phyloP scores from a whole-genome alignment of 306 rosid species.

The Benincasa hispida region DNA sequence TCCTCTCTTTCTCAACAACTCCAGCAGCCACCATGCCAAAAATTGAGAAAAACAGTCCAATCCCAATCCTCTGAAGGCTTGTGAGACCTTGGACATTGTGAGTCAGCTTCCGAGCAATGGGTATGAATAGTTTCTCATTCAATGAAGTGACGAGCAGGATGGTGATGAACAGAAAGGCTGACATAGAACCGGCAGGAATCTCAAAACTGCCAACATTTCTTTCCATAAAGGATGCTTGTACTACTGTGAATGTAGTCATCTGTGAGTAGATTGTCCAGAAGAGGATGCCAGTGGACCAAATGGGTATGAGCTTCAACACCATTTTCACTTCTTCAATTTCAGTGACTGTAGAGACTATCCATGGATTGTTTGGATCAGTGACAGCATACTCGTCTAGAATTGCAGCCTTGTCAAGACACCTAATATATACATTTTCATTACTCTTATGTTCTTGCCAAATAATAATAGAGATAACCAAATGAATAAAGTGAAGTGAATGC shows the following conservation, averaged over 20 bases:
- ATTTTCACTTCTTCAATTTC: constrained; percentile 85
- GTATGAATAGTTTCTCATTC: constrained; percentile 62
- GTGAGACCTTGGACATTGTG: constrained; percentile 65
- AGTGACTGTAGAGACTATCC: constrained; percentile 69
- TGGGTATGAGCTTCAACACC: constrained; percentile 72
- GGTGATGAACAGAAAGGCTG: constrained; percentile 56
- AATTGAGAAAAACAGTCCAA: constrained; percentile 58
- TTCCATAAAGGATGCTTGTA: constrained; percentile 91
- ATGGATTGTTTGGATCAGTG: constrained; percentile 30
- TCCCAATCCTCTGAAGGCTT: constrained; percentile 87
- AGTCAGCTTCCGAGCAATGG: constrained; percentile 63
- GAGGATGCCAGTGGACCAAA: constrained; percentile 92
- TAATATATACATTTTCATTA: not conserved
- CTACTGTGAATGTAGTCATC: constrained; percentile 87
- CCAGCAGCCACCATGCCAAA: constrained; percentile 68
- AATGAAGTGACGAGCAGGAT: constrained; percentile 74
- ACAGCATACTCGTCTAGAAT: constrained; percentile 35
- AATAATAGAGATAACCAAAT: not conserved
- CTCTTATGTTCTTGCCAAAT: not conserved
- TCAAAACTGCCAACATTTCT: constrained; percentile 36
- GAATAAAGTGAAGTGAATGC: not conserved
- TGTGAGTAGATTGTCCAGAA: constrained; percentile 95
- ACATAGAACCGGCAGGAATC: constrained; percentile 72
- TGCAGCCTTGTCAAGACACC: constrained; percentile 94
- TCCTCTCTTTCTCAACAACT: constrained; percentile 47